Evolutionary conservation across 345 rosid species (phyloP), one percentile per base, ranked within the genome.

Genomic region (Mercurialis annua): DNA sequence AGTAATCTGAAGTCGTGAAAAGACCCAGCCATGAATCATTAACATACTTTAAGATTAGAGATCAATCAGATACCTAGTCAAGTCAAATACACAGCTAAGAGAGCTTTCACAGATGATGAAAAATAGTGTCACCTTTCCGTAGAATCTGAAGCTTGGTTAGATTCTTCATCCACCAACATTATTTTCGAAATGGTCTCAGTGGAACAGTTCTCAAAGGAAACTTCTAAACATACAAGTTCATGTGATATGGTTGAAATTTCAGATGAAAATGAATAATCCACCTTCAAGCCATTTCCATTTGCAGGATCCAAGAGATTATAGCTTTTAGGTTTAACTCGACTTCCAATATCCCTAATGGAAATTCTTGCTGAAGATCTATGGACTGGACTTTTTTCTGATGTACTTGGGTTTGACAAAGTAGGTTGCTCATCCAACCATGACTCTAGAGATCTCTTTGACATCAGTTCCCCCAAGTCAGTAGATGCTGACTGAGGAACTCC

Each of bases 381-480:
- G 49, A 75, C 76, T 67, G 67, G 82, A 76, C 69, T 75, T 62
- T 65, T 78, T 60, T 81, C 78, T 29, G 82, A 81, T 53, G 71
- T 64, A 63, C 77, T 77, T 27, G 67, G 77, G 51, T 72, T 83
- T 76, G 84, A 77, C 59, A 85, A 77, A 78, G 74, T 80, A 78
- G 96, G 85, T 64, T 86, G 89, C 68, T 90, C 90, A 61, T 79
- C 94, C 81, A 93, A 79, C 97, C 98, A 93, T 73, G 92, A 78
- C 70, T 93, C 98, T 46, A 90, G 81, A 56, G 90, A 78, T 59
- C 71, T 78, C 18, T 79, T 80, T 20, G 88, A 86, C 80, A 90
- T 84, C 67, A 87, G 72, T 68, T 84, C 90, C 60, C 72, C 92
- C 60, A 80, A 54, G 71, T 78, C 86, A 65, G 65, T 64, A 65